phyloP scores from a whole-genome alignment of 495 filamentous ascomycete genomes.

The Trichoderma erinaceum region DNA sequence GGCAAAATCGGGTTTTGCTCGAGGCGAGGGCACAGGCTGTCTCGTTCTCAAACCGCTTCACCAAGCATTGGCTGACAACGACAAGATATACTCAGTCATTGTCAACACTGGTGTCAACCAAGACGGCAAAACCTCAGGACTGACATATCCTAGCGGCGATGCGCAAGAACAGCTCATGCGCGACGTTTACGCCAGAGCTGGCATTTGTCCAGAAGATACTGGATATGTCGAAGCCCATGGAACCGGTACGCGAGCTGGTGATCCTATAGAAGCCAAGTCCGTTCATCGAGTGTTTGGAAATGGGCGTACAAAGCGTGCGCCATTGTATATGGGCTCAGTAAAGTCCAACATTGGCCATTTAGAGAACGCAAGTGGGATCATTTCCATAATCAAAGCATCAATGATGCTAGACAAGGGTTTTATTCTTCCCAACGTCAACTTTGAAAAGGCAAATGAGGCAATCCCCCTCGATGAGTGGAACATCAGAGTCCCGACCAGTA shows the following conservation, averaged over 20 bases:
- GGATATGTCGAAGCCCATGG: slow-evolving; percentile 48
- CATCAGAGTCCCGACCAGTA: slow-evolving; percentile 24
- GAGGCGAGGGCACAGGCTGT: slow-evolving; percentile 56
- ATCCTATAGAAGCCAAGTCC: slow-evolving; percentile 45
- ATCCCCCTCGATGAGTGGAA: slow-evolving; percentile 28
- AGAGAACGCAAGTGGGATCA: slow-evolving; percentile 40
- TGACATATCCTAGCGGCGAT: slow-evolving; percentile 50
- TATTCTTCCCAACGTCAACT: slow-evolving; percentile 29
- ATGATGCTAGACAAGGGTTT: slow-evolving; percentile 39
- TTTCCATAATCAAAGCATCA: slow-evolving; percentile 40
- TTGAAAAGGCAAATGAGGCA: slow-evolving; percentile 37
- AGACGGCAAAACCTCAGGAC: slow-evolving; percentile 53
- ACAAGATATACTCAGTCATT: slow-evolving; percentile 59
- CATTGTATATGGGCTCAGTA: slow-evolving; percentile 39
- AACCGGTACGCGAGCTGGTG: slow-evolving; percentile 51
- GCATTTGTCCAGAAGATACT: slow-evolving; percentile 35
- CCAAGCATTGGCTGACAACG: slow-evolving; percentile 51
- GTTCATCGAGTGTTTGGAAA: slow-evolving; percentile 24
- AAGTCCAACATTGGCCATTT: slow-evolving; percentile 45
- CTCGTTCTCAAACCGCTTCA: slow-evolving; percentile 55
- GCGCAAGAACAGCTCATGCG: slow-evolving; percentile 50
- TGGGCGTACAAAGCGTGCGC: slow-evolving; percentile 15
- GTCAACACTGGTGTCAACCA: slow-evolving; percentile 53
- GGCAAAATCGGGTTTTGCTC: slow-evolving; percentile 56
- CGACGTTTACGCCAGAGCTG: slow-evolving; percentile 38